Evolutionary conservation across 805 yeast species (phyloP).

Genomic region (Pichia rugopelliculosa): DNA sequence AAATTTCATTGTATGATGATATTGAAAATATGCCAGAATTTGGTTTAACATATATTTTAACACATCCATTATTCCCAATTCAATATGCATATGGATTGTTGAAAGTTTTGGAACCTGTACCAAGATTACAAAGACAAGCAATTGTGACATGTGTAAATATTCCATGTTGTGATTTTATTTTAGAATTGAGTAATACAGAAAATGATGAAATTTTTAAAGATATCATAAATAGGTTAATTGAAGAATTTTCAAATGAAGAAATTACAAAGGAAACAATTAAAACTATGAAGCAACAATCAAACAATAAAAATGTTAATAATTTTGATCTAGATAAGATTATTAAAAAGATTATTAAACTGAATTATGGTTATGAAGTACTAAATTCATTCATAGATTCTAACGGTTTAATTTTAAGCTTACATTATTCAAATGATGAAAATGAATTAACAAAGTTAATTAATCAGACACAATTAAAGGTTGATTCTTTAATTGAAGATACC

Average conservation of each 20-base stretch:
- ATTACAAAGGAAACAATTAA: slow-evolving; percentile 44
- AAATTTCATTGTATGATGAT: slow-evolving; percentile 19
- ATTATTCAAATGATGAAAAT: slow-evolving; percentile 39
- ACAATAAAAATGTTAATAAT: slow-evolving; percentile 15
- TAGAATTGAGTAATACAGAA: slow-evolving; percentile 48
- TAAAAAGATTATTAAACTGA: slow-evolving; percentile 36
- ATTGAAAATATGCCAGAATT: slow-evolving; percentile 42
- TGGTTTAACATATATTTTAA: slow-evolving; percentile 63
- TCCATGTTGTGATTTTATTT: slow-evolving; percentile 53
- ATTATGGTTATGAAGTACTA: slow-evolving; percentile 54
- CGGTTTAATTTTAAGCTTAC: slow-evolving; percentile 59
- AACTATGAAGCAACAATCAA: slow-evolving; percentile 25
- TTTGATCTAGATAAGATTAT: slow-evolving; percentile 37
- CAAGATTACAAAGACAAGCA: slow-evolving; percentile 72
- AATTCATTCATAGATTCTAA: slow-evolving; percentile 64
- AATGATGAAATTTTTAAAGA: slow-evolving; percentile 63
- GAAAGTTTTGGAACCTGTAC: slow-evolving; percentile 38
- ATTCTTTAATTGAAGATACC: slow-evolving; percentile 32
- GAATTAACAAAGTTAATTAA: slow-evolving; percentile 38
- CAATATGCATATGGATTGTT: slow-evolving; percentile 50
- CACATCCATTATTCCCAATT: slow-evolving; percentile 82
- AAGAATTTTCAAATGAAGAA: slow-evolving; percentile 54
- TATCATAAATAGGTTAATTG: slow-evolving; percentile 55
- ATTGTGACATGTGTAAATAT: slow-evolving; percentile 71
- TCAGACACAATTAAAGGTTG: slow-evolving; percentile 36